These are phyloP conservation scores for Nitzschia palea DNA, from an alignment of 108 stramenopile genomes.

Conservation along the genomic window DNA sequence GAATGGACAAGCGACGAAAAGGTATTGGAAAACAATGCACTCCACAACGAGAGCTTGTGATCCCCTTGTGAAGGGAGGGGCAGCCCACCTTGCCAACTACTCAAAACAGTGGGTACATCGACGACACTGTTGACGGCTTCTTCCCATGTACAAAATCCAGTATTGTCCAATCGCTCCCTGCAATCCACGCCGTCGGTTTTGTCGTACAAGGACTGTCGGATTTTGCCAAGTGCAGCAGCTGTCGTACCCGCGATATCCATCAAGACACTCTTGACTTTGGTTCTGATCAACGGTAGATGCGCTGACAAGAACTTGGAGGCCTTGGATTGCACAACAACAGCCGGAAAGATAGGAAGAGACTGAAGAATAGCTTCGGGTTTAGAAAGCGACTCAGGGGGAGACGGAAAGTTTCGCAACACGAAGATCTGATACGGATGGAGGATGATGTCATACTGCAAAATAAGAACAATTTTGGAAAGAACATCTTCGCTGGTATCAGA, in stretches of 20 bases:
- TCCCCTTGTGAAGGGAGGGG: background rate
- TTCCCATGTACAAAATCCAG: slow-evolving; percentile 73
- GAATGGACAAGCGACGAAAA: slow-evolving; percentile 87
- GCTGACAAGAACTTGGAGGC: slow-evolving; percentile 78
- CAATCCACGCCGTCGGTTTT: slow-evolving; percentile 84
- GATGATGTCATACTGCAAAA: slow-evolving; percentile 85
- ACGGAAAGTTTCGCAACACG: slow-evolving; percentile 57
- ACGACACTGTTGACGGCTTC: slow-evolving; percentile 79
- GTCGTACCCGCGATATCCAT: slow-evolving; percentile 85
- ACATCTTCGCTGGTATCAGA: slow-evolving; percentile 55
- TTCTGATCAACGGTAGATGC: slow-evolving; percentile 80
- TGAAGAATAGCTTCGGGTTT: slow-evolving; percentile 43
- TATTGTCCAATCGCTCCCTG: slow-evolving; percentile 36
- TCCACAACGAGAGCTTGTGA: slow-evolving; percentile 79
- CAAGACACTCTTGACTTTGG: slow-evolving; percentile 79
- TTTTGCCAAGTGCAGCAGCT: slow-evolving; percentile 78
- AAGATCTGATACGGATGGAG: slow-evolving; percentile 86
- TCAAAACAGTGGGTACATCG: slow-evolving; percentile 57
- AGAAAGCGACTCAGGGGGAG: background rate
- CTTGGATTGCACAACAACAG: slow-evolving; percentile 58
- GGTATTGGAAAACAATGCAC: slow-evolving; percentile 80
- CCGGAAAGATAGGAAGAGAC: slow-evolving; percentile 71
- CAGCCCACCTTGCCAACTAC: slow-evolving; percentile 38
- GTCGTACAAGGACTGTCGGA: slow-evolving; percentile 86
- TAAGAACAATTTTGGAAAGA: slow-evolving; percentile 75